Evolutionary conservation across 2,329 filamentous ascomycete genomes (phyloP), one percentile per base, ranked within the genome.

Genomic region (Chaetomiaceae sp.): DNA sequence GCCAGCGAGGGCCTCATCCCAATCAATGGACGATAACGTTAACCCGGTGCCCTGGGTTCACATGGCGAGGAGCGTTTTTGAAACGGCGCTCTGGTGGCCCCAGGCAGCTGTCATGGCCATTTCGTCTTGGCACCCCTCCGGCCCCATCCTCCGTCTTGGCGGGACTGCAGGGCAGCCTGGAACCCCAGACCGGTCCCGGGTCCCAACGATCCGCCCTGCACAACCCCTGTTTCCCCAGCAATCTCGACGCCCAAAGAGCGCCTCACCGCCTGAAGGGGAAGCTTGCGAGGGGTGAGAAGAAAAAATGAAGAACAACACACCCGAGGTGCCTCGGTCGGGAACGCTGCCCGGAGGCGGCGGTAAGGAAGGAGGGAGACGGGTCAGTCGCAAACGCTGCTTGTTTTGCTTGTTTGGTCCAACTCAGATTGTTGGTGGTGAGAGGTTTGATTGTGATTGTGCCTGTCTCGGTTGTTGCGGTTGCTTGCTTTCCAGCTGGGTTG

Each of bases 61-160:
- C 50, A 44, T 17, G 48, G 39, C n/a, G n/a, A n/a, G n/a, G n/a
- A 31, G 30, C 37, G 37, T 48, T 48, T 43, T 43, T 16, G 16
- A 43, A 50, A 50, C 47, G 47, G 47, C 19, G 30, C 30, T 9
- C n/a, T 14, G n/a, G n/a, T n/a, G n/a, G 13, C 17, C 23, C 42
- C 30, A 27, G 17, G 13, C 17, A 2, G 3, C 44, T 25, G 23
- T 46, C 21, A 25, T 20, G 48, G 25, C 34, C 43, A 44, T 44
- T 44, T 33, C 9, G 13, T 5, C 20, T 34, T 19, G 20, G 16
- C 45, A 37, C 41, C 51, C 46, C 47, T 44, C 39, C 46, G 53
- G 51, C 37, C 53, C 46, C 43, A 49, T 55, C 34, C 37, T 44
- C 50, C 50, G 38, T 20, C 50, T 47, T 53, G 41, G 48, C 49